Conservation (phyloP, 768 basidiomycete genomes). For the Panaeolus papilionaceus region DNA sequence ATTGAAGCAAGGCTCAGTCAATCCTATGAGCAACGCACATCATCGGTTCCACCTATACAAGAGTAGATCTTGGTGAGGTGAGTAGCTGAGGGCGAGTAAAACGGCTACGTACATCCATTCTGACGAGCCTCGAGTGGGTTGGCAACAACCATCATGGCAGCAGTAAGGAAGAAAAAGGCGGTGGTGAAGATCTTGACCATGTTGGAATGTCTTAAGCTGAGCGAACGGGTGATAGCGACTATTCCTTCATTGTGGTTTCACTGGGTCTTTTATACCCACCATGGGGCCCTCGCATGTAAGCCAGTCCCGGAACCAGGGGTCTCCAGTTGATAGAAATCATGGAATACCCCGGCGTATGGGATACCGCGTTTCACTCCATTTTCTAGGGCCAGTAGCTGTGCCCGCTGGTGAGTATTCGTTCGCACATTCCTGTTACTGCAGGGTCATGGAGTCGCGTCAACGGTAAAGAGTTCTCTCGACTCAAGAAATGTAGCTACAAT, state of each 20-base stretch:
- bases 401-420: too few species aligned
- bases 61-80: background rate
- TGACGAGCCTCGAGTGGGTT: slow-evolving; percentile 3
- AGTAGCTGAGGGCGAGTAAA: background rate
- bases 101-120: background rate
- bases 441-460: background rate
- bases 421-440: background rate
- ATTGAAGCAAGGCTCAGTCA: background rate
- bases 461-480: too few species aligned
- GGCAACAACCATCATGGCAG: background rate
- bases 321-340: background rate
- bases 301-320: background rate
- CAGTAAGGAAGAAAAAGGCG: background rate
- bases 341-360: background rate
- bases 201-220: background rate
- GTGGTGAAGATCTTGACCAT: slow-evolving; percentile 1
- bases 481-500: too few species aligned
- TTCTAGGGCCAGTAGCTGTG: background rate
- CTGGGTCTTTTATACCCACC: background rate
- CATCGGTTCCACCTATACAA: background rate
- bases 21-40: background rate
- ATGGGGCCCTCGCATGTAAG: background rate
- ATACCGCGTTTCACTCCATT: background rate
- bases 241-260: too few species aligned
- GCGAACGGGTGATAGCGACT: background rate